Conservation (phyloP, 2,329 filamentous ascomycete genomes). For the Hymenoscyphus linearis region DNA sequence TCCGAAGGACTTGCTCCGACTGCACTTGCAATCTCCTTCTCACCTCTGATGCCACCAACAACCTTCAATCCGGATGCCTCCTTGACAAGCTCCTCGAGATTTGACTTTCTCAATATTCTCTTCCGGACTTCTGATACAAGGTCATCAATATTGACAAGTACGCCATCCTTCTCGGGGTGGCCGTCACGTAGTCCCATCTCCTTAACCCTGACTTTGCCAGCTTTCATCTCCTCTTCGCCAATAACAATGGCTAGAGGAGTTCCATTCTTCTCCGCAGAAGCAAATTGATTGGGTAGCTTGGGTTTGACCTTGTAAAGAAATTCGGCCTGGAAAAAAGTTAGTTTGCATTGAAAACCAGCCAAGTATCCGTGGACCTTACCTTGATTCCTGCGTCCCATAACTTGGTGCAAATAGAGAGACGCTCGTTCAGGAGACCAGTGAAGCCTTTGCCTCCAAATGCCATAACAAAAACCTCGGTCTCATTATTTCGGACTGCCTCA, state of each 20-base stretch:
- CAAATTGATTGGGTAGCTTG: constrained; percentile 84
- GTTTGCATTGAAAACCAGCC: neutral
- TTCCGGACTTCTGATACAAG: constrained; percentile 59
- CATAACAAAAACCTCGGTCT: constrained; percentile 92
- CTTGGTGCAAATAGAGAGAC: constrained; percentile 70
- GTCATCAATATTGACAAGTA: constrained; percentile 61
- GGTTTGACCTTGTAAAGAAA: constrained; percentile 88
- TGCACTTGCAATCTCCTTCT: constrained; percentile 15
- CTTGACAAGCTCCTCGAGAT: constrained; percentile 26
- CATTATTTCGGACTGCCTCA: constrained; percentile 57
- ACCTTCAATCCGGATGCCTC: constrained; percentile 30
- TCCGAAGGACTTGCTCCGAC: neutral
- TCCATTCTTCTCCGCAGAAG: constrained; percentile 73
- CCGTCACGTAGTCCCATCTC: constrained; percentile 72
- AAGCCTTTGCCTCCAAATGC: constrained; percentile 86
- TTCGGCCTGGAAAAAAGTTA: constrained; percentile 54
- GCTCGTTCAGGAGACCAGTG: constrained; percentile 72
- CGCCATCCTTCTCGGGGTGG: constrained; percentile 86
- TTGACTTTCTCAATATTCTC: constrained; percentile 36
- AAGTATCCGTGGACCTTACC: constrained; percentile 36
- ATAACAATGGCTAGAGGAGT: constrained; percentile 85
- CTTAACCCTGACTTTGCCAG: constrained; percentile 85
- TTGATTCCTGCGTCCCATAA: constrained; percentile 89
- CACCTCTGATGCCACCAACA: constrained; percentile 28
- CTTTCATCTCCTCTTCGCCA: constrained; percentile 81